A percentile compares a stretch with the other conserved stretches of the same genome.
phyloP scores from a whole-genome alignment of 2,329 filamentous ascomycete genomes.

The Penicillium carneum region DNA sequence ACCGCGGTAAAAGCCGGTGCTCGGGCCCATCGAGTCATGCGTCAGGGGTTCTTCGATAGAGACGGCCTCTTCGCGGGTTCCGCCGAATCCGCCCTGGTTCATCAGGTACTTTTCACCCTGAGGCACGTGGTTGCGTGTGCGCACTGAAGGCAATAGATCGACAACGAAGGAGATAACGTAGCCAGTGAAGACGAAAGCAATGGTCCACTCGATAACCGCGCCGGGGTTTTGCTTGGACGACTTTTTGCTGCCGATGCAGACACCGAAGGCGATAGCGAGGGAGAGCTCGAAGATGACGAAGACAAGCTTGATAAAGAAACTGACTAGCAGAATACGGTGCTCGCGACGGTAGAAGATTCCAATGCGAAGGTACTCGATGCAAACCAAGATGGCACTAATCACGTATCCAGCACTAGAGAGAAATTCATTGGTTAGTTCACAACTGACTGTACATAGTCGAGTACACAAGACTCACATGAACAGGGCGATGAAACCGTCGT shows the following conservation, averaged over 20 bases:
- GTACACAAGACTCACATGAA: slow-evolving; percentile 67
- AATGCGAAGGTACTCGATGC: slow-evolving; percentile 86
- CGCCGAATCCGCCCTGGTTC: slow-evolving; percentile 16
- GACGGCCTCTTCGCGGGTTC: slow-evolving; percentile 22
- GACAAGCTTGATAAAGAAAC: slow-evolving; percentile 84
- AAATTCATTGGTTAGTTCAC: slow-evolving; percentile 4
- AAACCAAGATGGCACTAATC: slow-evolving; percentile 84
- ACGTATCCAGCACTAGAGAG: slow-evolving; percentile 71
- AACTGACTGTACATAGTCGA: background rate
- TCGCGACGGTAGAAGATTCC: slow-evolving; percentile 76
- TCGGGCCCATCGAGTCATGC: slow-evolving; percentile 48
- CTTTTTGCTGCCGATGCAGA: slow-evolving; percentile 55
- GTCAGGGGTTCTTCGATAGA: slow-evolving; percentile 49
- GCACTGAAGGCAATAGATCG: slow-evolving; percentile 81
- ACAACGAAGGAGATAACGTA: slow-evolving; percentile 87
- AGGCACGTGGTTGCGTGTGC: slow-evolving; percentile 61
- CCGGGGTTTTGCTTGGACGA: slow-evolving; percentile 66
- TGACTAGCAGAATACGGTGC: slow-evolving; percentile 74
- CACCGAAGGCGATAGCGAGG: slow-evolving; percentile 72
- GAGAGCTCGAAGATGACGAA: slow-evolving; percentile 83
- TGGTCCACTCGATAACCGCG: slow-evolving; percentile 79
- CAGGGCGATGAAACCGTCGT: slow-evolving; percentile 77
- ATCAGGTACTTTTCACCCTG: slow-evolving; percentile 51
- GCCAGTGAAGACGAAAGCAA: slow-evolving; percentile 84
- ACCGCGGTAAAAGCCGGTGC: slow-evolving; percentile 40